Evolutionary conservation across 106 monocot species (phyloP).

Genomic region (Acanthochlamys bracteata): DNA sequence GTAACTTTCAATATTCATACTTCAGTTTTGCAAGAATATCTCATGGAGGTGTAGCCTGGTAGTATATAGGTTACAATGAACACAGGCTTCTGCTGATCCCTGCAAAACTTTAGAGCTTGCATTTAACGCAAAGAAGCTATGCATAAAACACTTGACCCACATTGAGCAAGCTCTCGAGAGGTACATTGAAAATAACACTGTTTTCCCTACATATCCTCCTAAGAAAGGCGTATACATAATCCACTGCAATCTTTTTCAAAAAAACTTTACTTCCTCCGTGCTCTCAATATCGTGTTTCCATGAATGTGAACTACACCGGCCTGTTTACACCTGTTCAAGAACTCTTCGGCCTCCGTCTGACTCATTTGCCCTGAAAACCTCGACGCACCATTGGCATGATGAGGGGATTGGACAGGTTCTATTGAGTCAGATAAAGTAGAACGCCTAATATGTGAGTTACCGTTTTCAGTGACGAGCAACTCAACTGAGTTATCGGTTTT

Average conservation of each 20-base stretch:
- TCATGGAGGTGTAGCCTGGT: no score
- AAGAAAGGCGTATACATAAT: conserved; percentile 80
- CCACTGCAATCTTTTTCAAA: conserved; percentile 51
- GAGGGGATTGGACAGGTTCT: conserved; percentile 21
- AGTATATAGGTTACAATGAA: no score
- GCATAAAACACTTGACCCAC: conserved; percentile 88
- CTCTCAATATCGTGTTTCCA: conserved; percentile 71
- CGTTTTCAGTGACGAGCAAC: background rate
- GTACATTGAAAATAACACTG: conserved; percentile 79
- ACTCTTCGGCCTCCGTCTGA: conserved; percentile 55
- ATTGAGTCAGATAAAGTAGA: conserved; percentile 32
- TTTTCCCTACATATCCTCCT: conserved; percentile 80
- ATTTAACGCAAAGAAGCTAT: conserved; percentile 14
- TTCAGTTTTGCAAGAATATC: no score
- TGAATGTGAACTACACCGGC: conserved; percentile 87
- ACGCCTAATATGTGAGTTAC: conserved; percentile 6
- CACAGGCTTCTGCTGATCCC: no score
- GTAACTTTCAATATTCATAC: no score
- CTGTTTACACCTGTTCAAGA: conserved; percentile 61
- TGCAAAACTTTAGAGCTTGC: background rate
- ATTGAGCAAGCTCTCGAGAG: conserved; percentile 84
- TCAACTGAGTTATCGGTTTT: conserved; percentile 3
- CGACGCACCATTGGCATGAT: background rate
- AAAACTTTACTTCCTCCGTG: conserved; percentile 49
- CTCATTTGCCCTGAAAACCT: conserved; percentile 15